Evolutionary conservation across 1,284 basidiomycete genomes (phyloP), one percentile per base, ranked within the genome.

Genomic region (Hypsizygus ulmarius): DNA sequence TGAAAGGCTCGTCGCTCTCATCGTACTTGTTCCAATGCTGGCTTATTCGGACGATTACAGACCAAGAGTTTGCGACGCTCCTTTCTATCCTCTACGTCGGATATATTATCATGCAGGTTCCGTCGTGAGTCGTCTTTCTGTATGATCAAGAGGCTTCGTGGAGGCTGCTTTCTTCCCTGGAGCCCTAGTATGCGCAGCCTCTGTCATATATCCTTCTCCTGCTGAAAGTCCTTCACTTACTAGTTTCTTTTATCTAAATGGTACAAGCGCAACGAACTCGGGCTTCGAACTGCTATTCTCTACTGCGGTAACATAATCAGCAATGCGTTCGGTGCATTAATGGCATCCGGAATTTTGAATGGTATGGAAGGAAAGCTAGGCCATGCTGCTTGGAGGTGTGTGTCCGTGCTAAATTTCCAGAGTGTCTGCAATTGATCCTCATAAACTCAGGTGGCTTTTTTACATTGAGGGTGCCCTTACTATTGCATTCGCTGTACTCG

Each of bases 271-370:
- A 74, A 69, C 25, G 87, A 90, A 59, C 71, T 89, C 25, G 86
- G 84, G 35, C 64, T 85, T 39, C 75, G 91, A 48, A 90, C 83
- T 25, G 83, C 89, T 7, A 68, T 88, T 41, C 75, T 94, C 12
- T 83, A 79, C 50, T 83, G 79, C 56, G 88, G 88, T 5, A 81
- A 74, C 60, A 71, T 93, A 42, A 81, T 91, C 53, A 86, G 83
- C 50, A 93, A 91, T 68, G 90, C 89, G 1, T 92, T 93, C 61
- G 89, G 90, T 11, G 75, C 87, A 0, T 71, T 93, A n/a, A 78
- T 93, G 45, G 88, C 87, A 7, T 88, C 85, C 8, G 83, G 78
- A 3, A 87, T 88, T 47, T 69, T 90, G 50, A 69, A 74, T 47
- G 72, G 74, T 21, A 90, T 90, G 86, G 74, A 90, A 48, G 84